These are phyloP conservation scores for Macadamia integrifolia DNA, from an alignment of 164 flowering plant species.

Conservation along the genomic window DNA sequence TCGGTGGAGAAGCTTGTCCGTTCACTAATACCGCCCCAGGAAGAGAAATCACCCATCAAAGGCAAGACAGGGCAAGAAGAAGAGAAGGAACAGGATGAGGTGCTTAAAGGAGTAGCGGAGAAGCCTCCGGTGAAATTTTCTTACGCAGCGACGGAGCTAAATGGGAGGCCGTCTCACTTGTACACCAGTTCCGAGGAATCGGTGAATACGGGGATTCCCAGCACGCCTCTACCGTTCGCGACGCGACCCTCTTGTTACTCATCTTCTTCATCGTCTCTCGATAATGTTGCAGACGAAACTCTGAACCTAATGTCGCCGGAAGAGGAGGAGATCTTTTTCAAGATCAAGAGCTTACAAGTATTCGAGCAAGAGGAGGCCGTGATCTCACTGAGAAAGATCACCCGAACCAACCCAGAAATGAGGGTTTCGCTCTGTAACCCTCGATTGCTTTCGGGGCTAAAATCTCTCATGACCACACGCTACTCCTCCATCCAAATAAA, in stretches of 20 bases:
- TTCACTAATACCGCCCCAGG: conserved; percentile 18
- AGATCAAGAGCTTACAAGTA: conserved; percentile 46
- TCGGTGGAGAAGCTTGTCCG: conserved; percentile 36
- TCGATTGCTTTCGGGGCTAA: conserved; percentile 40
- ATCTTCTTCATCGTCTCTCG: conserved; percentile 32
- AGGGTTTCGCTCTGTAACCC: conserved; percentile 59
- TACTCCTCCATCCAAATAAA: conserved; percentile 53
- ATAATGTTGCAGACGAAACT: conserved; percentile 22
- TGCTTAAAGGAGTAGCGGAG: conserved; percentile 51
- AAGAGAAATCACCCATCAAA: conserved; percentile 1
- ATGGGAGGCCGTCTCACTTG: conserved; percentile 35
- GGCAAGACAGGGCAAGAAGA: background rate
- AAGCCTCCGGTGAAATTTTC: conserved; percentile 39
- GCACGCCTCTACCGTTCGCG: conserved; percentile 51
- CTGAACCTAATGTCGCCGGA: conserved; percentile 23
- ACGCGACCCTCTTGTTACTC: conserved; percentile 68
- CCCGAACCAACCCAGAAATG: conserved; percentile 41
- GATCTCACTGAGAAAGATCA: conserved; percentile 45
- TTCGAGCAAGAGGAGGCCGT: conserved; percentile 67
- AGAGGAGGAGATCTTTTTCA: conserved; percentile 41
- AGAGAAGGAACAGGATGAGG: conserved; percentile 41
- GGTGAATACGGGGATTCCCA: conserved; percentile 35
- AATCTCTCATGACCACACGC: conserved; percentile 40
- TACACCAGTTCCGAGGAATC: conserved; percentile 59
- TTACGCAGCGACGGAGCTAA: conserved; percentile 58